Evolutionary conservation across 768 basidiomycete genomes (phyloP), one percentile per base, ranked within the genome.

Genomic region (Melanogaster broomeanus): DNA sequence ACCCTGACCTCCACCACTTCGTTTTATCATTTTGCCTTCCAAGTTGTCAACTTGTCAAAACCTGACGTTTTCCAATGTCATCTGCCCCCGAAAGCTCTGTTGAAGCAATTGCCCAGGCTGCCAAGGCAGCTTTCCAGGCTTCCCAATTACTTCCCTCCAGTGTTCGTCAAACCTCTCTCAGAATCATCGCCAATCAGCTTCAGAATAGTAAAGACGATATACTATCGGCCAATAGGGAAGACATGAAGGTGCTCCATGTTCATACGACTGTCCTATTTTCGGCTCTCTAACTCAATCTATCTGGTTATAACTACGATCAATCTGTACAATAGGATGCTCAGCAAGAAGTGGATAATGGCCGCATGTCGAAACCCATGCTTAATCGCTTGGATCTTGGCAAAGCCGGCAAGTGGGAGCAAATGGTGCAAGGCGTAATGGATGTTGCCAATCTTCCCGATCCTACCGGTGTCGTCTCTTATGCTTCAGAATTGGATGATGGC

Each of bases 331-430:
- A 93, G 85, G 87, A 88, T 41, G 93, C 93, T 3, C 77, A 83
- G 66, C 69, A 65, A 10, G 89, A 93, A 52, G 93, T 94, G 3
- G 83, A 84, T 34, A 81, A 87, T 0, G 95, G 94, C 1, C 83
- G 83, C 13, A 91, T 99, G 78, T 88, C 93, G 0, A 75, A 76
- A 3, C 82, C 95, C 6, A 72, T 98, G 46, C 72, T 95, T n/a
- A 90, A 88, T 42, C 84, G 97, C 18, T 77, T 99, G 22, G 93
- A 97, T 65, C 79, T 92, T 49, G 73, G 72, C 62, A 81, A 76
- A 50, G 81, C 81, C 30, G 92, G 91, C 63, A 99, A 98, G 71
- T 98, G 93, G 90, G 87, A 90, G 24, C 82, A 90, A 0, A 96
- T 98, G 92, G 77, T 98, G 6, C 84, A 91, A 56, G 97, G 97